Percentiles rank a stretch among this genome's conserved stretches.
These are phyloP conservation scores for Wickerhamiella lipophila DNA, from an alignment of 805 yeast species.

Conservation along the genomic window DNA sequence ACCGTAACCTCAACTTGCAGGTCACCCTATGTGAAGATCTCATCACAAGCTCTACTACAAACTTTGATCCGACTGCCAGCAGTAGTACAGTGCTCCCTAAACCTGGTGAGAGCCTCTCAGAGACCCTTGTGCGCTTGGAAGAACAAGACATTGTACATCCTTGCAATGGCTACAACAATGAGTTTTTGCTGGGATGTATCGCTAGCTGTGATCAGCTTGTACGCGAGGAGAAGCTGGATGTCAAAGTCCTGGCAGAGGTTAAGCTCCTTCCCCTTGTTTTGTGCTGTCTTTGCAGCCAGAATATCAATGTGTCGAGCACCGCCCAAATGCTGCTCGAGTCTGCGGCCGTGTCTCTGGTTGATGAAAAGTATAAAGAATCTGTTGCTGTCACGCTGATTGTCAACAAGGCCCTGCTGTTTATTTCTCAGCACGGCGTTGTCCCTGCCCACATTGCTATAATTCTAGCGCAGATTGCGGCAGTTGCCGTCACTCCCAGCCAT, in stretches of 20 bases:
- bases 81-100: not conserved
- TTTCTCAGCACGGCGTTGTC: constrained; percentile 17
- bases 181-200: constrained; percentile 47
- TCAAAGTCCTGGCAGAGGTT: constrained; percentile 46
- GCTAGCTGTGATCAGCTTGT: constrained; percentile 19
- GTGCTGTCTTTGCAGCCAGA: constrained; percentile 15
- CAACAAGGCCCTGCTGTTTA: constrained; percentile 14
- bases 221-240: constrained; percentile 34
- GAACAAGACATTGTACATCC: constrained; percentile 13
- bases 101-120: not conserved
- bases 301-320: constrained; percentile 30
- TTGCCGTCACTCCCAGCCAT: constrained; percentile 59
- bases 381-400: constrained; percentile 17
- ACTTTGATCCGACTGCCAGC: constrained; percentile 25
- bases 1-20: constrained; percentile 10
- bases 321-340: constrained; percentile 35
- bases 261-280: constrained; percentile 41
- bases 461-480: constrained; percentile 43
- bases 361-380: constrained; percentile 19
- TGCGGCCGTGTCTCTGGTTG: constrained; percentile 28
- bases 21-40: constrained; percentile 20
- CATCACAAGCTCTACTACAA: constrained; percentile 11
- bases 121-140: constrained; percentile 1
- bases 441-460: constrained; percentile 43
- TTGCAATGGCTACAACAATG: constrained; percentile 40